A percentile compares a stretch with the other conserved stretches of the same genome.
phyloP scores from a whole-genome alignment of 2,329 filamentous ascomycete genomes.

The Phialophora verrucosa region DNA sequence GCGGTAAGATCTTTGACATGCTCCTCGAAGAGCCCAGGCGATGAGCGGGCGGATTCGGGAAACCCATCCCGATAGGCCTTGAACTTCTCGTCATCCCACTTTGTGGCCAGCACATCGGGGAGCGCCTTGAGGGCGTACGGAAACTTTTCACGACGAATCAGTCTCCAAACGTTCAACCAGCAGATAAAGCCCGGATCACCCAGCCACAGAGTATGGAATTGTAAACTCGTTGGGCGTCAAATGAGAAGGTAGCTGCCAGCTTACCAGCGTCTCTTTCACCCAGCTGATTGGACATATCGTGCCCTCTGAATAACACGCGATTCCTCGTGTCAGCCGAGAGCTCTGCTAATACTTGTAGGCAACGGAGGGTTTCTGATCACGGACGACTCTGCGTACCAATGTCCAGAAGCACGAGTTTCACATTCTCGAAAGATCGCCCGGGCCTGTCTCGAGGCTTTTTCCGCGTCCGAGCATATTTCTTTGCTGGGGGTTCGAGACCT shows the following conservation, averaged over 20 bases:
- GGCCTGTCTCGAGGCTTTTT: not conserved
- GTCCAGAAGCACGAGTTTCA: constrained; percentile 25
- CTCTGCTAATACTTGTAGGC: not conserved
- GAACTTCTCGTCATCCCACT: constrained; percentile 33
- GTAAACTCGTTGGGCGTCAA: not conserved
- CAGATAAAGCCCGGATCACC: not conserved
- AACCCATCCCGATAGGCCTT: constrained; percentile 30
- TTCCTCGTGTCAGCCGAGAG: not conserved
- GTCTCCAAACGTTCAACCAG: not conserved
- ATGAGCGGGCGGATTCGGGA: constrained; percentile 26
- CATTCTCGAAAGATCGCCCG: constrained; percentile 6
- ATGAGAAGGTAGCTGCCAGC: not conserved
- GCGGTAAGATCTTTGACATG: constrained; percentile 34
- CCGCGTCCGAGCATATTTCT: constrained; percentile 8
- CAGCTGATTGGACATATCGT: constrained; percentile 38
- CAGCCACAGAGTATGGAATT: not conserved
- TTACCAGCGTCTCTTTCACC: constrained; percentile 36
- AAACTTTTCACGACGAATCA: constrained; percentile 24
- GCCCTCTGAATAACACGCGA: constrained; percentile 26
- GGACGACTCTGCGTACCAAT: constrained; percentile 19
- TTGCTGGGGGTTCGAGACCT: not conserved
- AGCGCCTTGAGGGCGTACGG: constrained; percentile 36
- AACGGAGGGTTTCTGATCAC: not conserved
- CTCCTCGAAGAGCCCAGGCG: constrained; percentile 28
- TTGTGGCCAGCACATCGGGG: constrained; percentile 26